Percentiles rank a stretch among this genome's conserved stretches.
phyloP scores from a whole-genome alignment of 1,139 yeast genomes.

The Blastobotrys serpentis region DNA sequence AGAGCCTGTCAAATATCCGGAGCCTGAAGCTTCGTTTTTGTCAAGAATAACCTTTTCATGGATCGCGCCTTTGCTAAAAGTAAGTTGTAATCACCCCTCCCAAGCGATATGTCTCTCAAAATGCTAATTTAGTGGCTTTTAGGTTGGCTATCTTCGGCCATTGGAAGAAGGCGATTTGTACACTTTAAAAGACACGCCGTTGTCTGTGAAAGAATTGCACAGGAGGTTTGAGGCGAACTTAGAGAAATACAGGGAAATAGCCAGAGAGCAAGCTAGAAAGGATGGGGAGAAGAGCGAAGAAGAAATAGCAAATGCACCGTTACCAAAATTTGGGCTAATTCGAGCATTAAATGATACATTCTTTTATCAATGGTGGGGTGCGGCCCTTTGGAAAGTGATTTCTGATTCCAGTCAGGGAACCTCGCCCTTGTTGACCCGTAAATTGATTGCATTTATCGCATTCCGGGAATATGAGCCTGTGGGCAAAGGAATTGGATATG shows the following conservation, averaged over 20 bases:
- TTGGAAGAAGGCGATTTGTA: conserved; percentile 63
- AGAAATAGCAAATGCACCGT: conserved; percentile 28
- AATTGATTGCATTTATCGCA: conserved; percentile 50
- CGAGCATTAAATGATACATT: conserved; percentile 57
- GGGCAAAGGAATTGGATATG: conserved; percentile 60
- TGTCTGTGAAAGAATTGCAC: conserved; percentile 48
- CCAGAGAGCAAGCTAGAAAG: conserved; percentile 31
- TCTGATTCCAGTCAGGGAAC: conserved; percentile 54
- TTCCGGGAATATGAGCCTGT: conserved; percentile 20
- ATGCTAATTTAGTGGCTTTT: conserved; percentile 12
- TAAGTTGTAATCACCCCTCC: too few species aligned
- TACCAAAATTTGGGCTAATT: conserved; percentile 46
- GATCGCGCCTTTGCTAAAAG: conserved; percentile 56
- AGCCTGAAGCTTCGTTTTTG: conserved; percentile 25
- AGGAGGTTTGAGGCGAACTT: conserved; percentile 43
- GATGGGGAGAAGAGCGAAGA: conserved; percentile 26
- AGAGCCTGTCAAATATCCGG: conserved; percentile 34
- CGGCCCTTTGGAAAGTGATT: conserved; percentile 45
- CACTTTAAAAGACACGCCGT: conserved; percentile 50
- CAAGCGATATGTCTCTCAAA: not conserved
- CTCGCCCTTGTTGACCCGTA: conserved; percentile 50
- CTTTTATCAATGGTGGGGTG: conserved; percentile 48
- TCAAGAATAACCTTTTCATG: conserved; percentile 50
- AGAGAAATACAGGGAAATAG: conserved; percentile 40
- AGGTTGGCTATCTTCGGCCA: conserved; percentile 64